Evolutionary conservation across 2,329 filamentous ascomycete genomes (phyloP), one percentile per base, ranked within the genome.

Genomic region (Colletotrichum orbiculare): DNA sequence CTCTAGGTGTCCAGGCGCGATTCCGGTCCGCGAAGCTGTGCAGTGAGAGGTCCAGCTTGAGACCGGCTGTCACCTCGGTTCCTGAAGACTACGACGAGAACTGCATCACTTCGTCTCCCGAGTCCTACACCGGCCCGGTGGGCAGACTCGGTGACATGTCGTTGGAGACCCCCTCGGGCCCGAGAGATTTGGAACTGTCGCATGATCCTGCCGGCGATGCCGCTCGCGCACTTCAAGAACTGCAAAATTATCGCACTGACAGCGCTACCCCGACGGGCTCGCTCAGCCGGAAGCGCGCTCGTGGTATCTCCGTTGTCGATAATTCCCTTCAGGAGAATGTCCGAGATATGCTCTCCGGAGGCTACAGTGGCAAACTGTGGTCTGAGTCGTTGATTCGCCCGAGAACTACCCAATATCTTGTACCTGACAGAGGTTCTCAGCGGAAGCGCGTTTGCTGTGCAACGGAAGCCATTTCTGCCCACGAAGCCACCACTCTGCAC

Each of bases 391-490:
- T 82, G 64, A 73, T 80, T 60, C 80, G 77, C 43, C 73, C 80
- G 52, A 76, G 75, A 8, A 70, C 75, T 69, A 71, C 78, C 73
- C 50, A 53, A 11, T n/a, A 48, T n/a, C 48, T 8, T 15, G n/a
- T 37, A n/a, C 48, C 38, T 12, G 77, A 72, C 73, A 73, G 69
- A 73, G 72, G 68, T 60, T 78, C 69, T 65, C 76, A 84, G 69
- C 81, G 85, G 67, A 92, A 92, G 79, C 85, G 89, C 70, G 82
- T 90, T 42, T 91, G 89, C 78, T 91, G 87, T 77, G 85, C 87
- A 48, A 80, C 85, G 12, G 87, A 90, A 74, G 86, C 83, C 59
- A 79, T 81, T 17, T 80, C 77, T 65, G 76, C 79, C 45, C 83
- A 83, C 71, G 77, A 78, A 67, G 79, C 82, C 66, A 76, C 81